Conservation (phyloP, 1,284 basidiomycete genomes). For the Vanrija sp. region DNA sequence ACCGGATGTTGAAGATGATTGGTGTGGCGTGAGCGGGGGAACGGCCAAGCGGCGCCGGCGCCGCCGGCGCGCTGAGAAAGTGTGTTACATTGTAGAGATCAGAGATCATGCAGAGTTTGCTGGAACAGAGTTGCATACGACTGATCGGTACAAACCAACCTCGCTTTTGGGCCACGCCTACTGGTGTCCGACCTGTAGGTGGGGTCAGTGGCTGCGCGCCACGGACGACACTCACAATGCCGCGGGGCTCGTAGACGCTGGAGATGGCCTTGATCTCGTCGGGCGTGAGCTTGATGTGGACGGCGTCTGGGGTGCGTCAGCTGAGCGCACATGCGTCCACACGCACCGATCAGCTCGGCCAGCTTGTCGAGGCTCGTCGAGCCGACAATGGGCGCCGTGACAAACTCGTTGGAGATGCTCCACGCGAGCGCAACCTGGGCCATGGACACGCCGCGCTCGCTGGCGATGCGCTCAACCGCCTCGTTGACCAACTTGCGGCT, state of each 20-base stretch:
- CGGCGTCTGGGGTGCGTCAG: conserved; percentile 6
- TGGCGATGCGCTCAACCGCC: conserved; percentile 57
- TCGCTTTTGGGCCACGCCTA: no score
- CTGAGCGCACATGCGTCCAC: background rate
- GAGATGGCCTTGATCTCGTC: conserved; percentile 57
- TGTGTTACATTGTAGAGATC: no score
- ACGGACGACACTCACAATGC: background rate
- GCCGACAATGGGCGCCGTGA: conserved; percentile 45
- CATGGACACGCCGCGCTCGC: conserved; percentile 56
- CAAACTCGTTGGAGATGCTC: conserved; percentile 43
- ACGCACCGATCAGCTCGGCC: conserved; percentile 35
- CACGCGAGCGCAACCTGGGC: conserved; percentile 59
- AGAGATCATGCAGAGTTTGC: no score
- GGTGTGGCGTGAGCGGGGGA: conserved; percentile 28
- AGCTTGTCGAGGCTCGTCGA: conserved; percentile 36
- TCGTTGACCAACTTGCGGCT: conserved; percentile 34
- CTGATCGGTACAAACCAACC: no score
- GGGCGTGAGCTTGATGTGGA: conserved; percentile 47
- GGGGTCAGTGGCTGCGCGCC: no score
- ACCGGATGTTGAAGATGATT: conserved; percentile 44
- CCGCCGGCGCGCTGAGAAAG: no score
- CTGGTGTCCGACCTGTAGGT: no score
- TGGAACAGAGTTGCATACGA: no score
- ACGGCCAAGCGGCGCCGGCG: no score
- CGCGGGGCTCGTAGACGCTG: conserved; percentile 49